Conservation (phyloP, 805 yeast genomes). For the Candida argentea region DNA sequence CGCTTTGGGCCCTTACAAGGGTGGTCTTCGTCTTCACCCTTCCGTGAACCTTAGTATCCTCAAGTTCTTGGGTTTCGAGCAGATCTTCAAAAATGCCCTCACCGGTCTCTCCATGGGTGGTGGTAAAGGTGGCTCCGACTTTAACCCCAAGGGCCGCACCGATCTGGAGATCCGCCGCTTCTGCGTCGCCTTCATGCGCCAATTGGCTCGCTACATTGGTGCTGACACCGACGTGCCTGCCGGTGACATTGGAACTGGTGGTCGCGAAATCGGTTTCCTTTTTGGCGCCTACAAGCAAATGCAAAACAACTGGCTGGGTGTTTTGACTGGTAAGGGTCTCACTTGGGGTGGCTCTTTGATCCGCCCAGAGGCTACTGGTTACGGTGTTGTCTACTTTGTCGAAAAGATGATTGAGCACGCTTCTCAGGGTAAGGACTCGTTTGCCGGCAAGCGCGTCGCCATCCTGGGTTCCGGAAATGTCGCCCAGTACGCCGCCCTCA, state of each 20-base stretch:
- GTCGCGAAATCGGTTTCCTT: constrained; percentile 88
- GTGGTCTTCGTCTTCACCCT: constrained; percentile 98
- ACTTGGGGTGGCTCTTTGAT: constrained; percentile 98
- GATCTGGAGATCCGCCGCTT: constrained; percentile 93
- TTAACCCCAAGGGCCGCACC: constrained; percentile 92
- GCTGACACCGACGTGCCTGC: constrained; percentile 98
- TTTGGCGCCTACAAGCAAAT: constrained; percentile 93
- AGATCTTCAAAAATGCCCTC: constrained; percentile 94
- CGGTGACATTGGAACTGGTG: constrained; percentile 98
- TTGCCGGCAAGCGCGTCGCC: constrained; percentile 90
- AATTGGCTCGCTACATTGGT: constrained; percentile 92
- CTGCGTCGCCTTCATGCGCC: constrained; percentile 93
- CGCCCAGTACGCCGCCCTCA: constrained; percentile 97
- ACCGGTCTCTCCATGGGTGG: constrained; percentile 98
- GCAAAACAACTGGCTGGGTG: constrained; percentile 94
- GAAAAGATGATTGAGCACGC: constrained; percentile 97
- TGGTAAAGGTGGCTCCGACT: constrained; percentile 98
- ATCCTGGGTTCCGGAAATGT: constrained; percentile 98
- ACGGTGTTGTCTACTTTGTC: constrained; percentile 92
- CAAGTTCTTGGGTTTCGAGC: constrained; percentile 96
- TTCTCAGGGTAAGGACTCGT: constrained; percentile 77
- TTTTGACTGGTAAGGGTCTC: constrained; percentile 94
- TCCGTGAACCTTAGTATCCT: constrained; percentile 89
- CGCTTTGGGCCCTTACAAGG: constrained; percentile 98
- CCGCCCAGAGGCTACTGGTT: constrained; percentile 99